These are phyloP conservation scores for Arbutus unedo DNA, from an alignment of 148 eudicot genomes.

Conservation along the genomic window DNA sequence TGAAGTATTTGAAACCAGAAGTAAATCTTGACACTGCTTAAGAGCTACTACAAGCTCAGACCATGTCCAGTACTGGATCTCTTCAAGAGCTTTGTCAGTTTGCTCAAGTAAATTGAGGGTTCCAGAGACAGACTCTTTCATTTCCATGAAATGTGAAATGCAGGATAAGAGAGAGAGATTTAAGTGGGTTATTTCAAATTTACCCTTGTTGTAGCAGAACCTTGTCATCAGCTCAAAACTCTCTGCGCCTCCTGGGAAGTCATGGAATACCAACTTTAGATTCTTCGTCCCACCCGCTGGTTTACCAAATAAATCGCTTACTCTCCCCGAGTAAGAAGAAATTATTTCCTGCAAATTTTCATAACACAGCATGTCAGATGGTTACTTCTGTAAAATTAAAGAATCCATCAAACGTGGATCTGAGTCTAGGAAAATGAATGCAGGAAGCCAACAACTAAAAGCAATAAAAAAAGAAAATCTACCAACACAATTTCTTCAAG, in stretches of 20 bases:
- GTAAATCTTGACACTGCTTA: constrained; percentile 43
- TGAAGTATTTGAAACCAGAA: constrained; percentile 21
- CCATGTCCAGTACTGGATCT: constrained; percentile 61
- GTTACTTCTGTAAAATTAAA: constrained; percentile 1
- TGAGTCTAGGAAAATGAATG: not conserved
- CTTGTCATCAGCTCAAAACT: constrained; percentile 62
- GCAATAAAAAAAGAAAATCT: not conserved
- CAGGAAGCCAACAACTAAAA: not conserved
- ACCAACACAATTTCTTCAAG: not conserved
- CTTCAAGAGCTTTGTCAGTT: constrained; percentile 48
- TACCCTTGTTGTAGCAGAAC: constrained; percentile 69
- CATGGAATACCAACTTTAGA: constrained; percentile 65
- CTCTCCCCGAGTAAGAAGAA: constrained; percentile 49
- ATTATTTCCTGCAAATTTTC: constrained; percentile 47
- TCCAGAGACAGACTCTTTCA: constrained; percentile 38
- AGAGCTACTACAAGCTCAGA: constrained; percentile 58
- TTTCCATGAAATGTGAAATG: constrained; percentile 62
- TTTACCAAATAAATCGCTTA: constrained; percentile 47
- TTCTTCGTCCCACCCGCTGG: constrained; percentile 21
- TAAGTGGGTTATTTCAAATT: constrained; percentile 33
- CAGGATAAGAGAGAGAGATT: constrained; percentile 38
- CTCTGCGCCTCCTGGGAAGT: constrained; percentile 69
- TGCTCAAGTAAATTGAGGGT: constrained; percentile 45
- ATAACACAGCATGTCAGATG: not conserved
- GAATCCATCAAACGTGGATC: not conserved